Base-by-base conservation (phyloP, 139 green algal genomes). In the Coelastrella sp. region DNA sequence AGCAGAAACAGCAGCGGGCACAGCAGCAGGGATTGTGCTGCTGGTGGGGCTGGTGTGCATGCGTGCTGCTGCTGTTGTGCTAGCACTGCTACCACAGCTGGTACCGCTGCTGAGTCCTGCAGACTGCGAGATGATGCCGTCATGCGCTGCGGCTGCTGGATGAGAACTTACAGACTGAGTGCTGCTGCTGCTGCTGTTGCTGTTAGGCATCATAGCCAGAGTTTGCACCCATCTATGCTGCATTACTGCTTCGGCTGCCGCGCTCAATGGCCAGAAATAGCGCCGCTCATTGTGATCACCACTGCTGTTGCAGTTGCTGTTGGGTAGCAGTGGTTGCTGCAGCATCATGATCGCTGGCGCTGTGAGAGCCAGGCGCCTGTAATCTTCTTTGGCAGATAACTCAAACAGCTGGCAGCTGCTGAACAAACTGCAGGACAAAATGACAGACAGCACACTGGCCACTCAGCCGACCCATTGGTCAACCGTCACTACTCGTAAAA, bases 241-340 rank as follows among this genome's bases (percentile, higher is more conserved):
- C 6, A 68, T 5, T 85, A 75, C 61, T 63, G 66, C 57, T 91
- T 14, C 56, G 22, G 88, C 76, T 24, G 66, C 57, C 56, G 66
- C 6, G 5, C 82, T 85, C 9, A 95, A 68, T 3, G 92, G 92
- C 83, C 84, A 95, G 58, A 94, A 95, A 82, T 94, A 95, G 27
- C 87, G 59, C 74, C 87, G 78, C 63, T 87, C 5, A n/a, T 8
- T 20, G 11, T 22, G 9, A 57, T 7, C 20, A 20, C 10, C 66
- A 65, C 74, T 78, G 87, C 61, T 63, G 87, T 75, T 79, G 78
- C 76, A 81, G 76, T 76, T 86, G 87, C 76, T 58, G 87, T 24
- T 66, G 61, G 61, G 24, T 59, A 24, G 35, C 81, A 86, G 90
- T 68, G 49, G 84, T 88, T 82, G 92, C 80, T 73, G 85, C 86